Evolutionary conservation across 1,284 basidiomycete genomes (phyloP).

Genomic region (Trichosporon sp.): DNA sequence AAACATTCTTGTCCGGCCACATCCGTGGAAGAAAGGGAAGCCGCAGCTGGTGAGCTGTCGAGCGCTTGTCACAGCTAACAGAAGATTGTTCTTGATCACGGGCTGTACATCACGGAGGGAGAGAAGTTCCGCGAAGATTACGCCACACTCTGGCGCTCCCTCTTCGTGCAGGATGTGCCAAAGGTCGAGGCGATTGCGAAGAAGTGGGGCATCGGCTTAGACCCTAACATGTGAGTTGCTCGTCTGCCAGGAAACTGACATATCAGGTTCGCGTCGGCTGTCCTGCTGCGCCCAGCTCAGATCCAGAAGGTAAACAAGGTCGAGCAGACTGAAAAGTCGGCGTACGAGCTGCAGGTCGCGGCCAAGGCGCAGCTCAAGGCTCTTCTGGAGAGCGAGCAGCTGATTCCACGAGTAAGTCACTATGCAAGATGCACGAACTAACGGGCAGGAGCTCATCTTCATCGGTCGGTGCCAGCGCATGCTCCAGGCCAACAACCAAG

Average conservation of each 20-base stretch:
- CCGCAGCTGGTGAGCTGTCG: constrained; percentile 63
- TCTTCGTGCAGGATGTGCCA: constrained; percentile 66
- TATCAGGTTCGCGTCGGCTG: constrained; percentile 47
- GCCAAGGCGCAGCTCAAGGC: constrained; percentile 52
- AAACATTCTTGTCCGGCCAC: constrained; percentile 74
- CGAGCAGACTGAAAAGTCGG: constrained; percentile 27
- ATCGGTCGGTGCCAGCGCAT: constrained; percentile 74
- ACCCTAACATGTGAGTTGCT: constrained; percentile 65
- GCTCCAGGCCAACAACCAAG: constrained; percentile 56
- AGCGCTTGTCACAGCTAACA: not conserved
- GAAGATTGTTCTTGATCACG: constrained; percentile 71
- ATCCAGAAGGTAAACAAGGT: constrained; percentile 36
- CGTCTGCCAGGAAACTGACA: not conserved
- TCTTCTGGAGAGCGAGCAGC: constrained; percentile 53
- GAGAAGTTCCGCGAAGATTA: constrained; percentile 66
- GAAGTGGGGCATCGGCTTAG: constrained; percentile 69
- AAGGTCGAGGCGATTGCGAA: constrained; percentile 61
- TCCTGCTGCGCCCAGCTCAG: constrained; percentile 46
- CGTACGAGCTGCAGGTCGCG: constrained; percentile 51
- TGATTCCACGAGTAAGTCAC: constrained; percentile 50
- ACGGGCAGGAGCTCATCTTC: constrained; percentile 70
- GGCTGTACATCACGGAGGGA: constrained; percentile 69
- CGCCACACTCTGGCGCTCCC: constrained; percentile 70
- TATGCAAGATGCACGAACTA: not conserved
- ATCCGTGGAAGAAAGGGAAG: constrained; percentile 58